phyloP scores from a whole-genome alignment of 164 flowering plant species.

The Pachysandra terminalis region DNA sequence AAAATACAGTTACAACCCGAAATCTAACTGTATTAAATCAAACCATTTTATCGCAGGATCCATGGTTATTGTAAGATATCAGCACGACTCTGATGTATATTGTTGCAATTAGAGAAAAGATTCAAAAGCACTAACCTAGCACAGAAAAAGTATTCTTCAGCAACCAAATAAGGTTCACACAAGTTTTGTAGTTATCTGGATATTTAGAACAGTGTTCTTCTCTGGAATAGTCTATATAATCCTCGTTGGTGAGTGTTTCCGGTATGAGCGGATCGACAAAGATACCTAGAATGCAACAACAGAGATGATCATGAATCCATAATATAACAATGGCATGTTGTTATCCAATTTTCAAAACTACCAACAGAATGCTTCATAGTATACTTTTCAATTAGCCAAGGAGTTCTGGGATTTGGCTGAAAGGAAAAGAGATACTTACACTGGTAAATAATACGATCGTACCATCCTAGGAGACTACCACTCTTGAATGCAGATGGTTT shows the following conservation, averaged over 20 bases:
- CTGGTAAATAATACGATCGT: neutral
- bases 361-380: too few species aligned
- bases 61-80: too few species aligned
- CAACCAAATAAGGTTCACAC: conserved; percentile 6
- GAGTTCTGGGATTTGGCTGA: neutral
- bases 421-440: neutral
- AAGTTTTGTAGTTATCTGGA: conserved; percentile 20
- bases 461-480: neutral
- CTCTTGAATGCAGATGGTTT: neutral
- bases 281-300: conserved; percentile 6
- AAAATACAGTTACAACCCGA: too few species aligned
- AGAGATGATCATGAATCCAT: neutral
- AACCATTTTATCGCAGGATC: too few species aligned
- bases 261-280: conserved; percentile 17
- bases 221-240: neutral
- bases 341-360: neutral
- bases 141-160: neutral
- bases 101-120: neutral
- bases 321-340: too few species aligned
- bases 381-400: too few species aligned
- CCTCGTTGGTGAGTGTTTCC: neutral
- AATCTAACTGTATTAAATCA: too few species aligned
- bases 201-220: neutral
- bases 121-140: neutral
- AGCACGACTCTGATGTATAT: too few species aligned